Evolutionary conservation across 116 monocot species (phyloP).

Genomic region (Zostera marina): DNA sequence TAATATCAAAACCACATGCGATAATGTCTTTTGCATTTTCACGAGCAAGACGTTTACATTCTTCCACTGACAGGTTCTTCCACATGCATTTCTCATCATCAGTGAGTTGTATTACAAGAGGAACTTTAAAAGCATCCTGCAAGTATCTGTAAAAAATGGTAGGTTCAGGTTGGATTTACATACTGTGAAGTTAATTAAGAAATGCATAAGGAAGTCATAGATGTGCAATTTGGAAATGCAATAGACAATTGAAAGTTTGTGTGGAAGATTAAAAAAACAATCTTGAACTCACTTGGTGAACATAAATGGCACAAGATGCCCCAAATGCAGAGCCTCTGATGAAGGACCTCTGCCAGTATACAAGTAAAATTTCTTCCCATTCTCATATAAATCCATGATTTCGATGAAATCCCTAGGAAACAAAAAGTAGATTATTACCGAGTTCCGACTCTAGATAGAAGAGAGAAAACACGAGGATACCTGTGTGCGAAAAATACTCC

Average conservation of each 20-base stretch:
- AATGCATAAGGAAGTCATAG: too few relatives aligned
- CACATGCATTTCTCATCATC: conserved; percentile 98
- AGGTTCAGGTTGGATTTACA: neutral
- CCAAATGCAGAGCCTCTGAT: conserved; percentile 87
- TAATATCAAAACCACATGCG: conserved; percentile 94
- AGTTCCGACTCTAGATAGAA: neutral
- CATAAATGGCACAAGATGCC: conserved; percentile 96
- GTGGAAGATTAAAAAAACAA: neutral
- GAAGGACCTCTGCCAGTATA: conserved; percentile 93
- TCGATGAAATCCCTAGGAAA: conserved; percentile 65
- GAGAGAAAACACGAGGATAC: conserved; percentile 13
- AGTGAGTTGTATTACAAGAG: conserved; percentile 90
- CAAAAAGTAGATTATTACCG: too few relatives aligned
- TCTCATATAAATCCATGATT: conserved; percentile 79
- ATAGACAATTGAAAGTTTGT: neutral
- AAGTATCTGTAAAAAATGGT: conserved; percentile 27
- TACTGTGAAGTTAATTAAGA: neutral
- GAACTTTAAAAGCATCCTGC: conserved; percentile 97
- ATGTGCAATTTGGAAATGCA: neutral
- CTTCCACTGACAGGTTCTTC: conserved; percentile 83
- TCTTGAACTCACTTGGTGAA: conserved; percentile 56
- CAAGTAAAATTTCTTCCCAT: conserved; percentile 78
- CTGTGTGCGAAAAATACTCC: conserved; percentile 96
- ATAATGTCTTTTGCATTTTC: conserved; percentile 98
- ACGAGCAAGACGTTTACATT: conserved; percentile 75